Evolutionary conservation across 2,329 filamentous ascomycete genomes (phyloP), one percentile per base, ranked within the genome.

Genomic region (Penicillium sumatraense): DNA sequence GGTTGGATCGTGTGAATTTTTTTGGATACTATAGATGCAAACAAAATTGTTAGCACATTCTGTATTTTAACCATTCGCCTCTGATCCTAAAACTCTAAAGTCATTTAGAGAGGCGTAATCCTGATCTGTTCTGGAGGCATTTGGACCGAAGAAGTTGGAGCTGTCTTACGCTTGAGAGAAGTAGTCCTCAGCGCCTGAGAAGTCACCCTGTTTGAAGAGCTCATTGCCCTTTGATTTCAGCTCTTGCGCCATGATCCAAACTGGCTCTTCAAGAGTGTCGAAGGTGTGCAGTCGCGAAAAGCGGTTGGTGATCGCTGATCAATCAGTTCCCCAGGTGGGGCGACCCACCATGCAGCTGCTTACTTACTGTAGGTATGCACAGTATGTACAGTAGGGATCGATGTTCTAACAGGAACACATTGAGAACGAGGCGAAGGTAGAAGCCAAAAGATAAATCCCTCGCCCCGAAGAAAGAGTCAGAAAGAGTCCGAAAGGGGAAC

Each of bases 1-100:
- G 26, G 89, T 81, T 1, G 89, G 85, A 70, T 96, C 95, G 52
- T 80, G 83, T 3, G 89, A 83, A 74, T 96, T 90, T 69, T 87
- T 86, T 65, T 89, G 86, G 64, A 96, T 92, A 36, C 88, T 91
- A 41, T 10, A 5, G n/a, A 23, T 21, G 29, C 24, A 41, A 27
- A 24, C 1, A 23, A 23, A 41, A 36, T 36, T 20, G 29, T 48
- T 26, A 26, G 40, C 40, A 18, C 29, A 20, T 42, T 5, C 11
- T 13, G 3, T 16, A 13, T 42, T 20, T 13, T 20, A 11, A n/a
- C 8, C 10, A 1, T 42, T n/a, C n/a, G 20, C 16, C 5, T 24
- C 14, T 23, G 7, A n/a, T n/a, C n/a, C n/a, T n/a, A n/a, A n/a
- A n/a, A n/a, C n/a, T n/a, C n/a, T n/a, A n/a, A n/a, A n/a, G n/a